phyloP scores from a whole-genome alignment of 306 rosid genomes.

The Morella rubra region DNA sequence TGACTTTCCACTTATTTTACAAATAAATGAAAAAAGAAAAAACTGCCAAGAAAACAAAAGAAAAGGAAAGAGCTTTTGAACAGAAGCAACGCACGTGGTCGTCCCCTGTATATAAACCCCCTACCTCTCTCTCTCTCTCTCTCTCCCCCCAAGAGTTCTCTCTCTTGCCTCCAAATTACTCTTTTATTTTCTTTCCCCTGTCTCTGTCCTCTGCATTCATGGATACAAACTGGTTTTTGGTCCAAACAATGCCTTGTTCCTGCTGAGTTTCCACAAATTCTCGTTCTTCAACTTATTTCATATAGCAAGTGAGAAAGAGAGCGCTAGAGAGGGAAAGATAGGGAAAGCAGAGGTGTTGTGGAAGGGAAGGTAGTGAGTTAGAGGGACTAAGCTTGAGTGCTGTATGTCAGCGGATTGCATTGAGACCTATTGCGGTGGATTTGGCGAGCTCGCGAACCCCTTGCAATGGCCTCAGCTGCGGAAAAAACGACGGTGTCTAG shows the following conservation, averaged over 20 bases:
- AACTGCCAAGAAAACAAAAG: neutral
- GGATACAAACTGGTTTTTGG: constrained; percentile 8
- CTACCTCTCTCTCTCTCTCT: neutral
- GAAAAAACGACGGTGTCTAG: constrained; percentile 64
- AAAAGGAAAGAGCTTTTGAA: neutral
- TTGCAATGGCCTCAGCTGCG: constrained; percentile 94
- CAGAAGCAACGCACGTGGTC: constrained; percentile 30
- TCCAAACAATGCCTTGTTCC: neutral
- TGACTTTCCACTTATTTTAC: neutral
- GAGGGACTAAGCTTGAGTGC: constrained; percentile 27
- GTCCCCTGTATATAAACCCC: constrained; percentile 15
- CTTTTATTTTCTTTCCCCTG: neutral
- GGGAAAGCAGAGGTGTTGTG: constrained; percentile 9
- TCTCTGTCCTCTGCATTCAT: neutral
- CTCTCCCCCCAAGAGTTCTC: neutral
- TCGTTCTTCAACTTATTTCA: too few species aligned
- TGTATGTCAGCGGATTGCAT: constrained; percentile 73
- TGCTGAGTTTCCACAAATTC: too few species aligned
- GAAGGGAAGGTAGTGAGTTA: neutral
- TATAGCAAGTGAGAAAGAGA: neutral
- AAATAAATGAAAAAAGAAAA: neutral
- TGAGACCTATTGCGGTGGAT: constrained; percentile 55
- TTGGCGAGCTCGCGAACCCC: constrained; percentile 65
- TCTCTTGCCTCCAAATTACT: constrained; percentile 12
- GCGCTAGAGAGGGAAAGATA: constrained; percentile 19